Evolutionary conservation across 1,284 basidiomycete genomes (phyloP).

Genomic region (Sporisorium exsertum): DNA sequence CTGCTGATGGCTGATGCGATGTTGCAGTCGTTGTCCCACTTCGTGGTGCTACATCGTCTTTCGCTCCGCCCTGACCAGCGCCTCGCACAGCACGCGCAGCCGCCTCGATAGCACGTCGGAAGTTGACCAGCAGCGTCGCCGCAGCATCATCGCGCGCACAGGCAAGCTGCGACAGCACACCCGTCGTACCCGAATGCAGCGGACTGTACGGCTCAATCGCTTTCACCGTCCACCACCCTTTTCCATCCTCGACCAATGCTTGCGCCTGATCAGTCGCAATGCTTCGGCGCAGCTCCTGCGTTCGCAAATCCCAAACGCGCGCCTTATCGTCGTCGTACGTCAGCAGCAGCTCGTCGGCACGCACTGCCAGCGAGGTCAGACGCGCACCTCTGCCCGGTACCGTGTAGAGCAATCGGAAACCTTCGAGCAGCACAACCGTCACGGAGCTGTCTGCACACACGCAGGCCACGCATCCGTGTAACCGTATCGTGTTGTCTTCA

Average conservation of each 20-base stretch:
- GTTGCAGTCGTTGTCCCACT: neutral
- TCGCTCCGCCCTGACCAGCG: conserved; percentile 3
- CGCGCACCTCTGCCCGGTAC: conserved; percentile 77
- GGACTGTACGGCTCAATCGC: conserved; percentile 33
- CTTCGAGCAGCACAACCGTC: conserved; percentile 81
- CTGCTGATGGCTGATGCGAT: conserved; percentile 12
- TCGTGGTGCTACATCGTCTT: conserved; percentile 3
- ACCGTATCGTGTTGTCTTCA: conserved; percentile 73
- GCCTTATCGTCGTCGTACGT: conserved; percentile 82
- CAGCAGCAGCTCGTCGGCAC: conserved; percentile 79
- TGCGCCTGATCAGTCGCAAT: conserved; percentile 81
- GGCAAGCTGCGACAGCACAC: conserved; percentile 52
- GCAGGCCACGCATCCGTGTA: conserved; percentile 80
- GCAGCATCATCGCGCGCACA: conserved; percentile 38
- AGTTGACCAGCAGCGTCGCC: conserved; percentile 56
- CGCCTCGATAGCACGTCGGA: conserved; percentile 61
- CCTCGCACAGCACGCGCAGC: conserved; percentile 44
- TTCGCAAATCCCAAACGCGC: conserved; percentile 87
- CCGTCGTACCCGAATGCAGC: conserved; percentile 38
- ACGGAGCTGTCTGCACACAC: conserved; percentile 83
- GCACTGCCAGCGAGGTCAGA: conserved; percentile 77
- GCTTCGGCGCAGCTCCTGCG: conserved; percentile 85
- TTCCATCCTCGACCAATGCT: conserved; percentile 76
- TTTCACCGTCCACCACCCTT: conserved; percentile 50
- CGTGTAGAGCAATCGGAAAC: conserved; percentile 77